phyloP scores from a whole-genome alignment of 2,329 filamentous ascomycete species.

The Raffaelea ambrosiae region DNA sequence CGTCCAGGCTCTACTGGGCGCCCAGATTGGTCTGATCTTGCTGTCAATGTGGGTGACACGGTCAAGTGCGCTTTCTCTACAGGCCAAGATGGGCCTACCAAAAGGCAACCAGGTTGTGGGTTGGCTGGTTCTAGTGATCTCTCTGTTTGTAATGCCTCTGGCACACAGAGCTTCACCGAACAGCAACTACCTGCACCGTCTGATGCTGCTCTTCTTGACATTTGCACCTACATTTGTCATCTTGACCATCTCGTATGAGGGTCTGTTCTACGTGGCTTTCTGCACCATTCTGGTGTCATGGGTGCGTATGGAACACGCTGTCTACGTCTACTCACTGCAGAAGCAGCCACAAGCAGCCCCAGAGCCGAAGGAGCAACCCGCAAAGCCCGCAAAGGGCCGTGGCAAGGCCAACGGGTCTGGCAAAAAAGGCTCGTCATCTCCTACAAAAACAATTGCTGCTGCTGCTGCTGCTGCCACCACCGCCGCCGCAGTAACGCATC shows the following conservation, averaged over 20 bases:
- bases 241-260: slow-evolving; percentile 94
- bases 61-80: slow-evolving; percentile 75
- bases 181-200: slow-evolving; percentile 79
- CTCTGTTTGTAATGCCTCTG: slow-evolving; percentile 64
- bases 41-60: slow-evolving; percentile 80
- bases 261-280: slow-evolving; percentile 90
- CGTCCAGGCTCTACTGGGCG: slow-evolving; percentile 53
- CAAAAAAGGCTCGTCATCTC: neutral
- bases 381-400: neutral
- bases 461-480: slow-evolving; percentile 7
- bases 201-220: slow-evolving; percentile 82
- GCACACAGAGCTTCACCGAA: slow-evolving; percentile 74
- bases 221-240: slow-evolving; percentile 94
- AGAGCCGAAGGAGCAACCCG: neutral
- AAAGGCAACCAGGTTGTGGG: slow-evolving; percentile 81
- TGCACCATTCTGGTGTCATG: slow-evolving; percentile 74
- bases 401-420: slow-evolving; percentile 3
- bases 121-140: slow-evolving; percentile 66
- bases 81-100: slow-evolving; percentile 77
- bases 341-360: slow-evolving; percentile 14
- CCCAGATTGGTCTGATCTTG: slow-evolving; percentile 70
- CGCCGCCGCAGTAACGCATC: neutral
- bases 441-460: neutral
- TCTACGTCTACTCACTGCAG: slow-evolving; percentile 41
- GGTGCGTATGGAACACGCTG: slow-evolving; percentile 82